Evolutionary conservation across 352 stramenopile species (phyloP), one percentile per base, ranked within the genome.

Genomic region (Pseudoperonospora humuli): DNA sequence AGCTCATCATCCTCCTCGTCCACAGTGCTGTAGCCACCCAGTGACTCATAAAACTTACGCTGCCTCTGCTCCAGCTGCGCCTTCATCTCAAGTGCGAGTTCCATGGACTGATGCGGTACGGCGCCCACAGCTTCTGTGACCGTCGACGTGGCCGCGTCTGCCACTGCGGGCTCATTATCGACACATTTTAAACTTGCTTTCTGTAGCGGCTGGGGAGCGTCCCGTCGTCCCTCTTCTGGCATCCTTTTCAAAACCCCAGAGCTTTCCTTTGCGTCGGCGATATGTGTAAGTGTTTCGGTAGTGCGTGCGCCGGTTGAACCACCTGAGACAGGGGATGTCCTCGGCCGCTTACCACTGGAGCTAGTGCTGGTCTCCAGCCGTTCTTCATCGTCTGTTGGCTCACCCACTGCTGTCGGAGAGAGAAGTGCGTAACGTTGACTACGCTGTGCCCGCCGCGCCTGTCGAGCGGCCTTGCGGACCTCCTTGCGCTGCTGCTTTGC

Each of bases 1-100:
- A 68, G 28, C 26, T 68, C 62, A 26, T 69, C 62, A 1, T 72
- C 62, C 27, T 72, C 62, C 39, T 72, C 58, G 47, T 72, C 62
- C 35, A 69, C 46, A 23, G 62, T 72, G 39, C 50, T 72, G 58
- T 72, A 72, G 11, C 62, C 62, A 6, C 62, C 62, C 17, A 68
- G 34, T 5, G 62, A 72, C 18, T 68, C 62, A 50, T 63, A 62
- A 36, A 68, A 68, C 28, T 62, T 33, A 23, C 54, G 41, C 34
- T 64, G 54, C 39, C 64, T 68, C 25, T 67, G 54, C 37, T 63
- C 58, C 21, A 68, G 37, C 33, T 61, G 49, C 9, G 39, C 26
- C 32, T 68, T 45, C 3, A 52, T 39, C 23, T 64, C 41, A 41
- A 54, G 40, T 38, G 44, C 33, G 11, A 68, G 32, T 17, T 57